These are phyloP conservation scores for Solanum peruvianum DNA, from an alignment of 257 asterid species.

Conservation along the genomic window DNA sequence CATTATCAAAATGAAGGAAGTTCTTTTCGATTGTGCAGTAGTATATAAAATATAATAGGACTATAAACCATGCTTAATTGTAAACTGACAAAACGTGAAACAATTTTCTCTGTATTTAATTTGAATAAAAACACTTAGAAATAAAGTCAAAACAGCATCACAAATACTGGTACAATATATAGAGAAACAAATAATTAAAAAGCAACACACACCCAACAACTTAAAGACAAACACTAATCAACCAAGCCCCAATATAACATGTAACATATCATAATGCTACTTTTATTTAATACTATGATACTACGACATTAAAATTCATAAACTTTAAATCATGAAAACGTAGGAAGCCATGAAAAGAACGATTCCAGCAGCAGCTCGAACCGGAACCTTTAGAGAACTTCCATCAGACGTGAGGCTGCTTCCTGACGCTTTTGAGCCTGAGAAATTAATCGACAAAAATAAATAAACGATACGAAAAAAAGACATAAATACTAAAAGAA, in stretches of 20 bases:
- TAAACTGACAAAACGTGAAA: background rate
- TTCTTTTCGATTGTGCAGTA: background rate
- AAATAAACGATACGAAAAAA: background rate
- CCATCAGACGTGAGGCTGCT: constrained; percentile 21
- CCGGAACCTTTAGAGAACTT: constrained; percentile 4
- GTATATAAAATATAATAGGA: too few species aligned
- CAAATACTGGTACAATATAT: background rate
- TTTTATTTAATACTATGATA: background rate
- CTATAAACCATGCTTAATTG: background rate
- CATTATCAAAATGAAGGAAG: too few species aligned
- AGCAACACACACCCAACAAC: background rate
- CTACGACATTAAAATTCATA: background rate
- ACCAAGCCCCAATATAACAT: background rate
- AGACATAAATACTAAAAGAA: background rate
- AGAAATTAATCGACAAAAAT: background rate
- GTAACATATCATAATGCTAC: background rate
- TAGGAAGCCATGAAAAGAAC: constrained; percentile 20
- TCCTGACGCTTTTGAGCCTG: constrained; percentile 39
- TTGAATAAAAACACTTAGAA: background rate
- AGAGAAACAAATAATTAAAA: background rate
- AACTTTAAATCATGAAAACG: background rate
- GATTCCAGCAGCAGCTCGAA: constrained; percentile 9
- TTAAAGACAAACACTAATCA: background rate
- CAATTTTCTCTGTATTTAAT: background rate
- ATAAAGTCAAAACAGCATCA: background rate